These are phyloP conservation scores for Eryngium alpinum DNA, from an alignment of 140 eudicot genomes.

Conservation along the genomic window DNA sequence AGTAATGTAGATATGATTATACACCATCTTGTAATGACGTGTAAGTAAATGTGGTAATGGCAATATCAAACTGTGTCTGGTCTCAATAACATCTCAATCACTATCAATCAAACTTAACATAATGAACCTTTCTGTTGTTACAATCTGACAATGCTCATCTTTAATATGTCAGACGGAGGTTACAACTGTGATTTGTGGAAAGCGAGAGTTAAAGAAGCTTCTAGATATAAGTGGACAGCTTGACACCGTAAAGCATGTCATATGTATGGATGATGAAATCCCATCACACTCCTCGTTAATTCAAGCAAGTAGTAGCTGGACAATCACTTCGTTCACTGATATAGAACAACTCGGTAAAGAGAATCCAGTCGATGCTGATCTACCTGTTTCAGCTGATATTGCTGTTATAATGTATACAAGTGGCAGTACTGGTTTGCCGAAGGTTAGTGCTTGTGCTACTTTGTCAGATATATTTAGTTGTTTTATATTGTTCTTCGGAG, in stretches of 20 bases:
- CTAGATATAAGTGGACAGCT: slow-evolving; percentile 76
- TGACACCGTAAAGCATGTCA: slow-evolving; percentile 81
- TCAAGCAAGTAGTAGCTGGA: slow-evolving; percentile 54
- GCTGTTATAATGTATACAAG: slow-evolving; percentile 98
- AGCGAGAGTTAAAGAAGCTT: slow-evolving; percentile 82
- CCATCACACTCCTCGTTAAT: slow-evolving; percentile 30
- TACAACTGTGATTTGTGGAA: slow-evolving; percentile 93
- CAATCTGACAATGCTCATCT: slow-evolving; percentile 13
- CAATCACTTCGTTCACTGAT: slow-evolving; percentile 54
- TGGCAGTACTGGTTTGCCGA: slow-evolving; percentile 95
- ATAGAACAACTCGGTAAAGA: slow-evolving; percentile 66
- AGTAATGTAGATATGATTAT: neutral
- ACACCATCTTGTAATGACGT: neutral
- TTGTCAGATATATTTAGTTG: slow-evolving; percentile 3
- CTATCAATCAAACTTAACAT: neutral
- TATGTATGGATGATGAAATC: slow-evolving; percentile 86
- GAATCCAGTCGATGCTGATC: slow-evolving; percentile 68
- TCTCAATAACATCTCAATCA: neutral
- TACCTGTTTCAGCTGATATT: slow-evolving; percentile 80
- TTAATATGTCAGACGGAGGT: slow-evolving; percentile 75
- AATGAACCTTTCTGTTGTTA: neutral
- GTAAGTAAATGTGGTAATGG: neutral
- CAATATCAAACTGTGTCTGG: neutral
- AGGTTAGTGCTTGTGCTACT: slow-evolving; percentile 40
- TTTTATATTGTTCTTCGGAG: neutral